Base-by-base conservation (phyloP, 179 eudicot genomes). In the Silene noctiflora region DNA sequence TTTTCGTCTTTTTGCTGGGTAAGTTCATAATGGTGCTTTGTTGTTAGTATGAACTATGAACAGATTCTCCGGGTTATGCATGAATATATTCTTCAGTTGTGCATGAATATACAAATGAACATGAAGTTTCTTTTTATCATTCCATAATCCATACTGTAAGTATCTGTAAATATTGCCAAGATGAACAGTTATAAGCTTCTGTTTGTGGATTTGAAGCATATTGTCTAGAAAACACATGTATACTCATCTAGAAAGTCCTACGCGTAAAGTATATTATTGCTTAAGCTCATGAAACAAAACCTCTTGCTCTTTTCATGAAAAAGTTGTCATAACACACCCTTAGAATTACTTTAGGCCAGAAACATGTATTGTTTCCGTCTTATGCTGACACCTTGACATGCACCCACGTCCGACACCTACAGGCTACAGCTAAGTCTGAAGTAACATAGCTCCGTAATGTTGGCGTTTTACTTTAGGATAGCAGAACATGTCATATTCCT, bases 1-100 rank as follows among this genome's bases (percentile, higher is more conserved):
- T 93, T 95, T 81, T 95, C 99, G 44, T 93, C 99, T 22, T 93
- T 96, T 83, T 96, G 98, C 69, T 96, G 99, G 99, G 99, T 96
- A 87, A 87, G 99, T 75, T 69, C 68, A 25, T 25, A 46, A 9
- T 46, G 53, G 53, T 9, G 53, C 4, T 21, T 62, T 62, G 20
- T 16, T 16, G 27, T 25, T 25, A 8, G n/a, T 24, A 25, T 31
- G 69, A 33, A 29, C 46, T n/a, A n/a, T n/a, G n/a, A n/a, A n/a
- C n/a, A 64, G n/a, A 12, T 25, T 64, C 4, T 27, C 17, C 24
- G 63, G n/a, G 63, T 59, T 59, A 59, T 59, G 67, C 67, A 59
- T 60, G 10, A 22, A 8, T 21, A 60, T 8, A 9, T 5, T 20
- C n/a, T 59, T 19, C 9, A 10, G 2, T 8, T 60, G 64, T 21